Conservation (phyloP, 495 filamentous ascomycete genomes). For the Chaetomidium leptoderma region DNA sequence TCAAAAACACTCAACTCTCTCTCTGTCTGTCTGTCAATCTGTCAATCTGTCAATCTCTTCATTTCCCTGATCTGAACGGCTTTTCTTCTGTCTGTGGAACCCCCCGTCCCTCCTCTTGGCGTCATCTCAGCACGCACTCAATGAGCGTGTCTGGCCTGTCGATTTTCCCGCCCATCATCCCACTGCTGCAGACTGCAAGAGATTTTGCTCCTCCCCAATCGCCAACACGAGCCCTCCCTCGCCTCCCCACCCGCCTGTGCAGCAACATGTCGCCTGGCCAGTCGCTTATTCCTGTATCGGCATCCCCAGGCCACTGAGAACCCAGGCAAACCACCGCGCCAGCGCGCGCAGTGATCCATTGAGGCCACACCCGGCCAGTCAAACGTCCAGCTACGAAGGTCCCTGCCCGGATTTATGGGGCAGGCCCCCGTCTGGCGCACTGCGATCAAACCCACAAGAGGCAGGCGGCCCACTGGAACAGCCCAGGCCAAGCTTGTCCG, state of each 20-base stretch:
- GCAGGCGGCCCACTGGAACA: not conserved
- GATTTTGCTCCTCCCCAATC: not conserved
- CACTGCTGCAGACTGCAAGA: not conserved
- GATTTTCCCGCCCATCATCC: not conserved
- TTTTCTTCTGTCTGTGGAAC: not conserved
- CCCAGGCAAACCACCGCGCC: too few relatives aligned
- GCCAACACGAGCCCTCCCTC: not conserved
- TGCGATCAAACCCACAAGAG: not conserved
- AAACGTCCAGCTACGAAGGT: conserved; percentile 11
- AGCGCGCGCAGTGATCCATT: not conserved
- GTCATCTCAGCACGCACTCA: not conserved
- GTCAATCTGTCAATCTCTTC: conserved; percentile 1
- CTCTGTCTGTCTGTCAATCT: too few relatives aligned
- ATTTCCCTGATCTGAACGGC: not conserved
- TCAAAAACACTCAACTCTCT: not conserved
- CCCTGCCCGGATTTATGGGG: conserved; percentile 7
- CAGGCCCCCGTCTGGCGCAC: not conserved
- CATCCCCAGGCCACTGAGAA: not conserved
- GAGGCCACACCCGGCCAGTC: too few relatives aligned
- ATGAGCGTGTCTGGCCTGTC: not conserved
- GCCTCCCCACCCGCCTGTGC: not conserved
- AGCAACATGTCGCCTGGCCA: not conserved
- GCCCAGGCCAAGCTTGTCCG: conserved; percentile 6
- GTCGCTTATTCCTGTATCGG: not conserved
- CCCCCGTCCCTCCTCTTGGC: not conserved